A percentile compares a stretch with the other conserved stretches of the same genome.
Evolutionary conservation across 2,329 filamentous ascomycete genomes (phyloP).

Genomic region (Cladosporium sp.): DNA sequence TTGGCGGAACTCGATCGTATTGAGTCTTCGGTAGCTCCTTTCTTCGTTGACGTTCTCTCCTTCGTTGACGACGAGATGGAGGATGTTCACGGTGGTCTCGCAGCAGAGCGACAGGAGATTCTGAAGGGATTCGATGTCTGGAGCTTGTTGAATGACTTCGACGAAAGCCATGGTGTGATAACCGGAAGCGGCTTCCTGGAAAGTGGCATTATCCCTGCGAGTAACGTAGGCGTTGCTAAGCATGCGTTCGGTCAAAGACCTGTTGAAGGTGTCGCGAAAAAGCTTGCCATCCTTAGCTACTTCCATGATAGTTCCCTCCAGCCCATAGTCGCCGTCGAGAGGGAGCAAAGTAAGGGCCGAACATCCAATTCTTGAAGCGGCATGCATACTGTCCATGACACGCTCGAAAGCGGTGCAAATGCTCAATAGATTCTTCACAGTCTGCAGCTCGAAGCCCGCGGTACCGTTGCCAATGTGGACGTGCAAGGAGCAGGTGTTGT

Average conservation of each 20-base stretch:
- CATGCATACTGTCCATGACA: slow-evolving; percentile 24
- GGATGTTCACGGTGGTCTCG: neutral
- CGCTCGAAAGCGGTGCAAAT: slow-evolving; percentile 25
- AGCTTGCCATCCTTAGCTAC: neutral
- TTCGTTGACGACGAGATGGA: neutral
- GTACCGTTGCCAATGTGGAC: slow-evolving; percentile 24
- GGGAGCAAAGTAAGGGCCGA: neutral
- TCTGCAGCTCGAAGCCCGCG: slow-evolving; percentile 18
- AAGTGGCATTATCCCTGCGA: neutral
- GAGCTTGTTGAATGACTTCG: slow-evolving; percentile 1
- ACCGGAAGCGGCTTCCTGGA: neutral
- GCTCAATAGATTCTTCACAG: slow-evolving; percentile 24
- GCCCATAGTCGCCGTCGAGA: neutral
- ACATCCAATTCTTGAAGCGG: slow-evolving; percentile 10
- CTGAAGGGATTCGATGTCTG: neutral
- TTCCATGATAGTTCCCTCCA: no score
- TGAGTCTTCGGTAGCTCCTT: neutral
- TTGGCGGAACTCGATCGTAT: slow-evolving; percentile 37
- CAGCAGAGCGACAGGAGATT: neutral
- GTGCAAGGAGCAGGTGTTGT: slow-evolving; percentile 22
- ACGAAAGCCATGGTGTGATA: neutral
- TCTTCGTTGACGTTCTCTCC: neutral
- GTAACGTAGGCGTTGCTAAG: neutral
- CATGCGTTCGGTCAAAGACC: neutral
- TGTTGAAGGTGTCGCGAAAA: no score